Evolutionary conservation across 306 rosid species (phyloP), one percentile per base, ranked within the genome.

Genomic region (Luffa acutangula): DNA sequence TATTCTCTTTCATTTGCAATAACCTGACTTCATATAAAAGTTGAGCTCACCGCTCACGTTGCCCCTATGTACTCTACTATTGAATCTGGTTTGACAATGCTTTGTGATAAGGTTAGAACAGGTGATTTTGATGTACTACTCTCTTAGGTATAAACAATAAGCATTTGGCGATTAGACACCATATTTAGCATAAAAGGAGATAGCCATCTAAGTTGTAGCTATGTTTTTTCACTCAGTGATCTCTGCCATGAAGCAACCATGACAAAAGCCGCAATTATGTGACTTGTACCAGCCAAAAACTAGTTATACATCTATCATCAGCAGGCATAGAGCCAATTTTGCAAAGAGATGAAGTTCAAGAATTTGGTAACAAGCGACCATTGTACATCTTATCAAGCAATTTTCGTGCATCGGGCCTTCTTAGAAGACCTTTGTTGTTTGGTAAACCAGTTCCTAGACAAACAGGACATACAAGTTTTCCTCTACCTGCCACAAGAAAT

Each of bases 401-500:
- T 80, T 92, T 83, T 72, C 75, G 73, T 1, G 98, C 98, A 0
- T 89, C 98, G 0, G 97, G 98, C 84, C 98, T 86, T 62, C 98
- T 85, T 3, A 94, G 93, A 33, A 94, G 95, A 76, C 97, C 97
- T 88, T 92, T 94, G 83, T 92, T 94, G 75, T 92, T 94, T 9
- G 97, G 95, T 79, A 94, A 83, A 80, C 98, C 97, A 37, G 98
- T 94, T 71, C 98, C 98, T 80, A 94, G 86, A 79, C 98, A 94
- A 42, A 94, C 92, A 2, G 98, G 98, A 34, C 98, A 94, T 18
- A 94, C 97, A 21, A 94, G 97, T 84, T 94, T 94, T 81, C 98
- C 98, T 46, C 97, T 83, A 66, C 97, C 98, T 94, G 89, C 42
- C 60, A 41, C 45, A 51, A 74, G 20, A 18, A 39, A 39, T n/a